Conservation (phyloP, 768 basidiomycete genomes). For the Kwoniella bestiolae region DNA sequence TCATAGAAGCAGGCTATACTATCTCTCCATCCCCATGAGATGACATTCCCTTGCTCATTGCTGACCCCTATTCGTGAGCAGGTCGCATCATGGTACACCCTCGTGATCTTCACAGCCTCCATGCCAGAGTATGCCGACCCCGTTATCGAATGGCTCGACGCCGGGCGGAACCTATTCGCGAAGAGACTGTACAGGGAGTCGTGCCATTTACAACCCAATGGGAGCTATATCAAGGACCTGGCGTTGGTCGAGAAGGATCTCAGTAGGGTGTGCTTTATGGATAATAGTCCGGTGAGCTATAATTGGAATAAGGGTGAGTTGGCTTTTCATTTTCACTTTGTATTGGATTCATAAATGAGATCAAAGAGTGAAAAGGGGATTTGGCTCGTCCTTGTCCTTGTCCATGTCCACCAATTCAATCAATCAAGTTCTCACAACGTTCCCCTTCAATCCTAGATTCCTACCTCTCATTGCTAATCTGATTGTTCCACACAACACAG, state of each 20-base stretch:
- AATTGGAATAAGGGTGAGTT: conserved; percentile 83
- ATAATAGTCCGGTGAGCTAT: conserved; percentile 94
- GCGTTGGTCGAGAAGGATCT: conserved; percentile 86
- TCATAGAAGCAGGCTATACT: too few species aligned
- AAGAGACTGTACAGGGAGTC: conserved; percentile 92
- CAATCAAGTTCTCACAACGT: too few species aligned
- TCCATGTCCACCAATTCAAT: too few species aligned
- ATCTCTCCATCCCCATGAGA: too few species aligned
- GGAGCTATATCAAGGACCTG: conserved; percentile 93
- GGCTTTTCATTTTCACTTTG: not conserved
- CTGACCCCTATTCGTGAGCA: conserved; percentile 57
- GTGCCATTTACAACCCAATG: conserved; percentile 88
- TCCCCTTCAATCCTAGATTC: not conserved
- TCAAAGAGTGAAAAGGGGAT: too few species aligned
- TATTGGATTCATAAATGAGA: too few species aligned
- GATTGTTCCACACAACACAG: conserved; percentile 59
- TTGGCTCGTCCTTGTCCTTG: too few species aligned
- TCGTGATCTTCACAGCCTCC: conserved; percentile 98
- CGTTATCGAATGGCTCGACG: conserved; percentile 98
- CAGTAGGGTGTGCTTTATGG: conserved; percentile 88
- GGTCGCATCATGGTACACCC: conserved; percentile 98
- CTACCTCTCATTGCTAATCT: not conserved
- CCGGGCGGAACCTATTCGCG: conserved; percentile 83
- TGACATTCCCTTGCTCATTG: too few species aligned
- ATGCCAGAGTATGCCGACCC: conserved; percentile 99